Base-by-base conservation (phyloP, 2,329 filamentous ascomycete genomes). In the Pseudocercospora crystallina region DNA sequence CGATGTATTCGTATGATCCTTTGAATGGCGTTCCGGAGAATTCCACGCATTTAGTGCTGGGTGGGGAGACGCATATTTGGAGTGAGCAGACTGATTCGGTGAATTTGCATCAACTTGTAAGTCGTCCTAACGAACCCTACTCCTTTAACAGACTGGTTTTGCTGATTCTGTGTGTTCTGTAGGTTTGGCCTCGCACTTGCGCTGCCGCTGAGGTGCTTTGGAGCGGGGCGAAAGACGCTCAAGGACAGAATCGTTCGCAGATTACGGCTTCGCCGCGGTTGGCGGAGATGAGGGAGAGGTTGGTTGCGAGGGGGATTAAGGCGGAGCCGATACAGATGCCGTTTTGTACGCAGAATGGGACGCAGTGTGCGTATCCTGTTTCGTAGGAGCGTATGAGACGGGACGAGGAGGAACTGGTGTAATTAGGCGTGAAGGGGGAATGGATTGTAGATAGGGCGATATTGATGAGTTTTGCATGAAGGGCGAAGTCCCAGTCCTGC, bases 41-140 rank as follows among this genome's bases (percentile, higher is more conserved):
- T 20, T 70, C 82, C 37, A 80, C 82, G 20, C 77, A 85, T 64
- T 79, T 89, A 10, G 85, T 95, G 2, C 69, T 94, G 8, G 90
- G 90, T 38, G 90, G 89, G 20, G 90, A 95, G 73, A 82, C 86
- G 12, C 86, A 88, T 49, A 80, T 90, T 51, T 96, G 89, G 89
- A 81, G 80, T 57, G 90, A 95, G 66, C 80, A 83, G 73, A 86
- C 85, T 5, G 90, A 96, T 69, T 72, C 81, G 2, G 73, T 82
- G n/a, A 90, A 85, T 66, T 68, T 95, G 11, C 89, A 95, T 71
- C 74, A 74, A 32, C 82, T 88, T 69, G 72, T 59, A 34, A 59
- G 56, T 51, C 2, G 1, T 17, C 8, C 12, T 8, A 31, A 14
- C 15, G 3, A 2, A n/a, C 31, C 20, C 8, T 8, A 10, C 8